Evolutionary conservation across 345 rosid species (phyloP), one percentile per base, ranked within the genome.

Genomic region (Citrus australasica): DNA sequence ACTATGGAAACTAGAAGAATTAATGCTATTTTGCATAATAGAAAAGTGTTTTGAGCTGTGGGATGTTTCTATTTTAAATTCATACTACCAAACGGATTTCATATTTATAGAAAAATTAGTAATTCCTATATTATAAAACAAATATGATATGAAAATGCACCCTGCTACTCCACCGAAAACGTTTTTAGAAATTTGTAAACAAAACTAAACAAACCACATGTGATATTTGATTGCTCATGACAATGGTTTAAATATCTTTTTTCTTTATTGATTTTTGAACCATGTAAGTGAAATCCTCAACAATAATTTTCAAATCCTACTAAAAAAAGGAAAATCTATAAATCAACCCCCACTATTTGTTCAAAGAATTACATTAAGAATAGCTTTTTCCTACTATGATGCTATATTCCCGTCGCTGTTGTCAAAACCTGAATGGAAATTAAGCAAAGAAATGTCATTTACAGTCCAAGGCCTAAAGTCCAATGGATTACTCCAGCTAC

Each of bases 401-500:
- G 51, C 51, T 33, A 37, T 59, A 69, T 56, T 62, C 14, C 0
- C 30, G 19, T 84, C 69, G 53, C 75, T 78, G 81, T 66, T 71
- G 74, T 75, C 84, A 75, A 83, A 56, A 77, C 87, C 90, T 19
- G 95, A 92, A 83, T n/a, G 92, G 79, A 96, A 96, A 77, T 90
- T 82, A 60, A 83, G 69, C 51, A 91, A 84, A 59, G 95, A 91
- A 73, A 95, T 83, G 73, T 88, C 82, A 78, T 89, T 86, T 19
- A 93, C 97, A 53, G 98, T 93, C 0, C 88, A 92, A 27, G 97
- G 98, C 80, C 85, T 88, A 84, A 95, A 93, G 62, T 95, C 95
- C 37, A 92, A 83, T 76, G 98, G 95, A 83, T 86, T 91, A 79
- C 90, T 86, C 99, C 98, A 93, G 53, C 67, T 48, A 63, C 35